Evolutionary conservation across 2,329 filamentous ascomycete genomes (phyloP), one percentile per base, ranked within the genome.

Genomic region (Cordyceps cateniannulata): DNA sequence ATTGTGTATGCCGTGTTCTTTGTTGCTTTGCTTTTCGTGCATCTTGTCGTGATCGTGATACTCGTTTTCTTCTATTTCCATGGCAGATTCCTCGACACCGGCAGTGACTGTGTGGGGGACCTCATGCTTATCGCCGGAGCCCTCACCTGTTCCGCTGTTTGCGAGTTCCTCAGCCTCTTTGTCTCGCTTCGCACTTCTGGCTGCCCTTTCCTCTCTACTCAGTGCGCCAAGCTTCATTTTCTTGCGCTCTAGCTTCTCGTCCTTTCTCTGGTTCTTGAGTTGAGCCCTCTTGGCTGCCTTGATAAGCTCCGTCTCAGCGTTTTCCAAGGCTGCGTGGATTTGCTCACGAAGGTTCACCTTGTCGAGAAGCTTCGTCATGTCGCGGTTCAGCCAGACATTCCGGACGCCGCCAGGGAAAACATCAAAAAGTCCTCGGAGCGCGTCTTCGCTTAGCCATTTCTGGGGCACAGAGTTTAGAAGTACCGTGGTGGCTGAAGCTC

Each of bases 371-470:
- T 87, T 82, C 48, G 93, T 90, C 66, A 91, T 88, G 70, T 99
- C 90, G 63, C 93, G 85, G 62, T 97, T 99, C 67, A 99, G 87
- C 93, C 93, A 99, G 51, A 99, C 90, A 66, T 98, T 98, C 62
- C 91, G 85, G 69, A 99, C 88, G 32, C 95, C 95, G 22, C 95
- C 95, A 0, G 95, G 95, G 67, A 97, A 98, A 1, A 98, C 93
- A 71, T 99, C 95, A 69, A 96, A 99, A 0, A 99, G 79, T 0
- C 88, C 89, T 62, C 86, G 83, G 5, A 99, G 81, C 0, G 91
- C 90, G 49, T 96, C 87, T 53, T 91, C 84, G 2, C 84, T 91
- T 8, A 96, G 84, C 95, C 95, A 99, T 69, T 96, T 96, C 45
- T 83, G 79, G 1, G 95, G 95, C 56, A 99, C 96, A 12, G 88